Conservation (phyloP, 371 early-diverging fungal species). For the Cokeromyces recurvatus region DNA sequence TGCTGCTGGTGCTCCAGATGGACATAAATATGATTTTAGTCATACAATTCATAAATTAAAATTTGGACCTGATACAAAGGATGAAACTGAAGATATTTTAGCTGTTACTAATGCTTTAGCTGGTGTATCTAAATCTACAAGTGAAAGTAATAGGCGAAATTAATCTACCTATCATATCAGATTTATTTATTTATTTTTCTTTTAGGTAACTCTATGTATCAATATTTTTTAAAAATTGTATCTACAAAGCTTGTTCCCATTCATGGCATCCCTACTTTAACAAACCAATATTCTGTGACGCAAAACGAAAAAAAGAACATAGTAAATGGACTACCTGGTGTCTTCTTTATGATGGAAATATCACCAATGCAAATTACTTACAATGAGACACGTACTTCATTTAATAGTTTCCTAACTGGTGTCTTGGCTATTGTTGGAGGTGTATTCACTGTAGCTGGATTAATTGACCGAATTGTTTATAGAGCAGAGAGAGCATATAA, state of each 20-base stretch:
- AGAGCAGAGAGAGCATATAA: conserved; percentile 77
- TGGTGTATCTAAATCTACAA: conserved; percentile 51
- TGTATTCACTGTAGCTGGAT: conserved; percentile 90
- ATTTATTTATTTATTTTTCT: neutral
- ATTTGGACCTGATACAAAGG: conserved; percentile 50
- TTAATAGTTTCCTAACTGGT: conserved; percentile 83
- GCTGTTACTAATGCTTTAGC: conserved; percentile 80
- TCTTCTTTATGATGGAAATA: conserved; percentile 94
- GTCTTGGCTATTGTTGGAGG: conserved; percentile 95
- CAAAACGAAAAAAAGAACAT: conserved; percentile 61
- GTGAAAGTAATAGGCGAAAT: conserved; percentile 24
- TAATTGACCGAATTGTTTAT: conserved; percentile 89
- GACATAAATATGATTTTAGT: conserved; percentile 68
- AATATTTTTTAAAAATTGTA: conserved; percentile 94
- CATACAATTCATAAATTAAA: conserved; percentile 81
- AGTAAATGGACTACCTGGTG: conserved; percentile 48
- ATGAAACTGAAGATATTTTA: conserved; percentile 27
- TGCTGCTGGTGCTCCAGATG: conserved; percentile 39
- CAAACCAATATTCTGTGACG: conserved; percentile 95
- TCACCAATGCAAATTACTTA: conserved; percentile 95
- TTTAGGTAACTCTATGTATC: too few relatives aligned
- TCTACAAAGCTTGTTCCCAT: conserved; percentile 75
- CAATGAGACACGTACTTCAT: conserved; percentile 76
- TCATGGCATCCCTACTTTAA: conserved; percentile 58
- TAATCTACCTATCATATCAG: neutral